Conservation (phyloP, 2,329 filamentous ascomycete species). For the Bipolaris victoriae region DNA sequence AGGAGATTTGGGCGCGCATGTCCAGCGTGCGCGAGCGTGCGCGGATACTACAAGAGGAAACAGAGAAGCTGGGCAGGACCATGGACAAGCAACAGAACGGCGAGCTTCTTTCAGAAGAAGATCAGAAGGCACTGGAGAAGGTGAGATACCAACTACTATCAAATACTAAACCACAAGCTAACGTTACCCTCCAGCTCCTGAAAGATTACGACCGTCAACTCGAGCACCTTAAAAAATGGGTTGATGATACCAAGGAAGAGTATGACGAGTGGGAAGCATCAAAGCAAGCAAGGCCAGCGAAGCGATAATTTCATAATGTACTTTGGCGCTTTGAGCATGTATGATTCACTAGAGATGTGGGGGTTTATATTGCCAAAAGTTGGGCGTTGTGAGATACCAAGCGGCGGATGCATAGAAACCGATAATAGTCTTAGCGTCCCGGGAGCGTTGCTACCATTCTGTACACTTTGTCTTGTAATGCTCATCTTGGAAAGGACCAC, state of each 20-base stretch:
- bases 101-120: conserved; percentile 68
- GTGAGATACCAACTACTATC: conserved; percentile 52
- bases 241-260: conserved; percentile 64
- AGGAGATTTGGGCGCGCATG: conserved; percentile 85
- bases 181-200: conserved; percentile 63
- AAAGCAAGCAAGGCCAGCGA: conserved; percentile 34
- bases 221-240: conserved; percentile 71
- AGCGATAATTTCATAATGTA: conserved; percentile 25
- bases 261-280: conserved; percentile 61
- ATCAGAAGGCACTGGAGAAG: conserved; percentile 75
- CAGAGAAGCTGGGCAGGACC: conserved; percentile 67
- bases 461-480: background rate
- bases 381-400: conserved; percentile 26
- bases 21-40: conserved; percentile 76
- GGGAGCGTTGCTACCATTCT: background rate
- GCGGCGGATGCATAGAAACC: conserved; percentile 10
- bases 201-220: conserved; percentile 84
- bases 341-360: conserved; percentile 21
- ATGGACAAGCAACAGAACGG: conserved; percentile 54
- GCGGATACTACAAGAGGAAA: conserved; percentile 73
- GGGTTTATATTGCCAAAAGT: conserved; percentile 23
- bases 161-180: conserved; percentile 8
- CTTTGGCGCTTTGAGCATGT: conserved; percentile 13
- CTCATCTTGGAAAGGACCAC: background rate
- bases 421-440: conserved; percentile 4